Base-by-base conservation (phyloP, 2,329 filamentous ascomycete genomes). In the Fusarium buxicola region DNA sequence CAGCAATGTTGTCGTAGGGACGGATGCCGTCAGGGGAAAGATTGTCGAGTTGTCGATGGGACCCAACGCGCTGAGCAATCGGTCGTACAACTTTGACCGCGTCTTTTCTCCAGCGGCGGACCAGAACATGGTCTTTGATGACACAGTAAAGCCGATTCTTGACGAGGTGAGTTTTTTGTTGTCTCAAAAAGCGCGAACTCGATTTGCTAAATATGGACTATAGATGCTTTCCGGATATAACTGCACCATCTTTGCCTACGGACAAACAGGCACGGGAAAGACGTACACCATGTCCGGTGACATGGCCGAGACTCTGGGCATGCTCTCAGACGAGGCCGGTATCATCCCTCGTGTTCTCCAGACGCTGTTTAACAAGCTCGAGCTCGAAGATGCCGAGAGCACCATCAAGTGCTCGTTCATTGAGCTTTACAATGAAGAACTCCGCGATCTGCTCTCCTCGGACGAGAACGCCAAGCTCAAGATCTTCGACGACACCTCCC, bases 211-310 rank as follows among this genome's bases (percentile, higher is more conserved):
- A 18, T 6, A 13, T n/a, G 18, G 15, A 10, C 1, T n/a, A 18
- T 68, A 96, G 92, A 97, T 98, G 84, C 85, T 99, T 36, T 86
- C 89, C 21, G 95, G 95, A 48, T 98, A 92, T 80, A 99, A 99
- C 76, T 99, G 95, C 79, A 99, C 95, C 6, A 97, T 99, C 58
- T 99, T 99, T 71, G 95, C 95, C 30, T 99, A 99, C 75, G 95
- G 95, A 24, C 95, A 99, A 76, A 99, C 95, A 0, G 95, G 95
- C 39, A 99, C 95, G 0, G 95, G 95, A 69, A 99, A 99, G 77
- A 99, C 95, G 12, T 99, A 99, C 77, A 99, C 95, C 21, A 99
- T 99, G 95, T 97, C 94, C 1, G 95, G 95, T 52, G 94, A 99
- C 76, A 97, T 99, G 87, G 92, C 86, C 12, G 92, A 97, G 69